phyloP scores from a whole-genome alignment of 129 eudicot species.

The Ambrosia trifida region DNA sequence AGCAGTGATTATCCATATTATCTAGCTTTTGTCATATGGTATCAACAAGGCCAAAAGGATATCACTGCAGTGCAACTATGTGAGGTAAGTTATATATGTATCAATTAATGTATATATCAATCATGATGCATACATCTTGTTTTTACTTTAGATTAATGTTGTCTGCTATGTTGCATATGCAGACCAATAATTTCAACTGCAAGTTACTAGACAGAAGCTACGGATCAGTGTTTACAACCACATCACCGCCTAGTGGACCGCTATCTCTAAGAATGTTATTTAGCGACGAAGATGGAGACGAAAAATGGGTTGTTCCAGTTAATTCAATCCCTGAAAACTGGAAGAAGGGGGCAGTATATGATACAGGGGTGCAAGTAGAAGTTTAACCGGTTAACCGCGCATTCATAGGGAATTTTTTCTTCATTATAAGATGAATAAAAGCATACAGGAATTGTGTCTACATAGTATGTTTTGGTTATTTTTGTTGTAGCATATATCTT shows the following conservation, averaged over 20 bases:
- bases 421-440: slow-evolving; percentile 22
- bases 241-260: slow-evolving; percentile 71
- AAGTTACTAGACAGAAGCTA: slow-evolving; percentile 66
- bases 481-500: neutral
- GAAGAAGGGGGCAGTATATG: slow-evolving; percentile 73
- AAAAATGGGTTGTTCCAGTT: slow-evolving; percentile 69
- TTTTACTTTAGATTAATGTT: neutral
- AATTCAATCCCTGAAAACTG: slow-evolving; percentile 67
- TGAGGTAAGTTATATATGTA: slow-evolving; percentile 47
- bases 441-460: slow-evolving; percentile 20
- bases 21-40: slow-evolving; percentile 71
- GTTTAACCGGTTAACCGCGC: slow-evolving; percentile 14
- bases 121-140: neutral
- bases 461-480: neutral
- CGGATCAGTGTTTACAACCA: slow-evolving; percentile 86
- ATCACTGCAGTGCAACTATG: slow-evolving; percentile 86
- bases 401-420: neutral
- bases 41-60: slow-evolving; percentile 75
- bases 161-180: slow-evolving; percentile 26
- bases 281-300: slow-evolving; percentile 72
- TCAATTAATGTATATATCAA: neutral
- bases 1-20: slow-evolving; percentile 75
- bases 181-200: slow-evolving; percentile 63
- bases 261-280: slow-evolving; percentile 71
- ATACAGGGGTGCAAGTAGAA: slow-evolving; percentile 78